These are phyloP conservation scores for Colletotrichum sp. DNA, from an alignment of 2,329 filamentous ascomycete genomes.

Conservation along the genomic window DNA sequence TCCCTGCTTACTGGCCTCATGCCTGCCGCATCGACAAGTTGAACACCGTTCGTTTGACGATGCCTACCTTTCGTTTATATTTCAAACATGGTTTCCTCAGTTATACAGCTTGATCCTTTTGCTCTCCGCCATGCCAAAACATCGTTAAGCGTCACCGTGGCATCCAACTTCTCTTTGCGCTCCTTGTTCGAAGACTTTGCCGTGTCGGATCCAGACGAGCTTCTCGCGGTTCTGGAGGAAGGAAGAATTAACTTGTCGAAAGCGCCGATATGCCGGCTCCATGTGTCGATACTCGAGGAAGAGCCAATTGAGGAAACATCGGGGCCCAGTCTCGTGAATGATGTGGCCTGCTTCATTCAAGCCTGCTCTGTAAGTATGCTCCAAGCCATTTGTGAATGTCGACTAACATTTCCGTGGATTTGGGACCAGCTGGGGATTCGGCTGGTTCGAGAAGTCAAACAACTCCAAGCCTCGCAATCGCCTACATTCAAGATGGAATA, in stretches of 20 bases:
- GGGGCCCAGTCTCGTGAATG: not conserved
- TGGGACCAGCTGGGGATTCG: constrained; percentile 15
- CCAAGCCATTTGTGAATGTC: not conserved
- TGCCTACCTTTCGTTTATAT: not conserved
- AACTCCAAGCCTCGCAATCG: not conserved
- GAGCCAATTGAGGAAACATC: not conserved
- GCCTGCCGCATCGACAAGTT: not conserved
- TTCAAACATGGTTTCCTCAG: not conserved
- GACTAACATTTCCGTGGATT: not conserved
- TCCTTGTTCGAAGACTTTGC: not conserved
- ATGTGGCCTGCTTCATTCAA: not conserved
- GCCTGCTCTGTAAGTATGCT: not conserved
- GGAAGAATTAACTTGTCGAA: not conserved
- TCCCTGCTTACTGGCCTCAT: not conserved
- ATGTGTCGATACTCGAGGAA: not conserved
- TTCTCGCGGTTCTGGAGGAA: not conserved
- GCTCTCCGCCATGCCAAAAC: not conserved
- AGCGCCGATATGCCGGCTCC: not conserved
- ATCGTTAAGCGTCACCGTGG: not conserved
- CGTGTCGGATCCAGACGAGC: not conserved
- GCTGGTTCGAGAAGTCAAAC: not conserved
- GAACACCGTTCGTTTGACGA: not conserved
- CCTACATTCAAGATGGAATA: constrained; percentile 42
- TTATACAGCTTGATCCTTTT: not conserved
- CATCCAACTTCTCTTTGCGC: not conserved